Percentiles rank a stretch among this genome's conserved stretches.
Evolutionary conservation across 768 basidiomycete species (phyloP).

Genomic region (Amanita brunnescens): DNA sequence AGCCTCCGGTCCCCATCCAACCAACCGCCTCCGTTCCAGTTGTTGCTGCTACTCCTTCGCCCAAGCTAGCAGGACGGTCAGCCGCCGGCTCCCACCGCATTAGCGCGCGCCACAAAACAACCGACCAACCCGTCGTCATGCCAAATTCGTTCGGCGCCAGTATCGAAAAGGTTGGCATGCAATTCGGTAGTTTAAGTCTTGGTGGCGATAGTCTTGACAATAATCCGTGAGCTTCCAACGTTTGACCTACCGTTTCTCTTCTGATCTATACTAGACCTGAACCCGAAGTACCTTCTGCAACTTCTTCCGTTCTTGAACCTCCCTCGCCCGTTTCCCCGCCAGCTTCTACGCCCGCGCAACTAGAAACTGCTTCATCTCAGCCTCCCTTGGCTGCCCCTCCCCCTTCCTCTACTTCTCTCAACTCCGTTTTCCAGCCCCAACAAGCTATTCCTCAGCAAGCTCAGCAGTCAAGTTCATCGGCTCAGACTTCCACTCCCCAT

Average conservation of each 20-base stretch:
- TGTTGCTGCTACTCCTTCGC: slow-evolving; percentile 34
- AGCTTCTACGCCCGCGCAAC: slow-evolving; percentile 19
- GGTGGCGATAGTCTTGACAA: slow-evolving; percentile 55
- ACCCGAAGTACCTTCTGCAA: slow-evolving; percentile 25
- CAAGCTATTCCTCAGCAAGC: slow-evolving; percentile 28
- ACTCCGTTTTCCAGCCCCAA: slow-evolving; percentile 43
- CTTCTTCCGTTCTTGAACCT: slow-evolving; percentile 13
- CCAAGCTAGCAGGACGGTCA: slow-evolving; percentile 46
- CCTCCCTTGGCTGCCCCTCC: slow-evolving; percentile 32
- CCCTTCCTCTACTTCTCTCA: slow-evolving; percentile 26
- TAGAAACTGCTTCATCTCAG: slow-evolving; percentile 24
- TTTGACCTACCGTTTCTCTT: slow-evolving; percentile 3
- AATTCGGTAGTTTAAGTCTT: slow-evolving; percentile 78
- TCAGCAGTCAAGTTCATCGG: slow-evolving; percentile 18
- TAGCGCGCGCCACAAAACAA: slow-evolving; percentile 59
- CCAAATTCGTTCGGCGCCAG: slow-evolving; percentile 56
- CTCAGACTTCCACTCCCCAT: slow-evolving; percentile 21
- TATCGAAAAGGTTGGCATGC: slow-evolving; percentile 80
- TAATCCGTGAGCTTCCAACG: slow-evolving; percentile 35
- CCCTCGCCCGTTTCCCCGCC: slow-evolving; percentile 17
- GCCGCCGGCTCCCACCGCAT: slow-evolving; percentile 44
- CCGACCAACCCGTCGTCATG: slow-evolving; percentile 77
- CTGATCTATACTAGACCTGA: slow-evolving; percentile 20
- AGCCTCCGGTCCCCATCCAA: slow-evolving; percentile 20
- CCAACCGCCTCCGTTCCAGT: slow-evolving; percentile 25